Conservation (phyloP, 176 grass and related monocot species). For the Lolium rigidum region DNA sequence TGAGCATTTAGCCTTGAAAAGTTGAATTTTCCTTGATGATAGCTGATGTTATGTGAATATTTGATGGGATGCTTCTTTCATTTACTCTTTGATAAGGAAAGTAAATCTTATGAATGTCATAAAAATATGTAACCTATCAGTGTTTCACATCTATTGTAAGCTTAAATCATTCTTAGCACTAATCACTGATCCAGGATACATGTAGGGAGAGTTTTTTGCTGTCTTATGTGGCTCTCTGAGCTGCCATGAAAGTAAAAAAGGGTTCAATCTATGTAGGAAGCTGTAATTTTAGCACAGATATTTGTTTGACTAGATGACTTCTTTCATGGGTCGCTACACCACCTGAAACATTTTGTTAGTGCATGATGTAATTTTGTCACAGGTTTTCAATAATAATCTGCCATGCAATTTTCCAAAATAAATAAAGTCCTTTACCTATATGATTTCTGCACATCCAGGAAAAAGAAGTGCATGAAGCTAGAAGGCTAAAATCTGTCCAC, state of each 20-base stretch:
- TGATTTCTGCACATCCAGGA: conserved; percentile 61
- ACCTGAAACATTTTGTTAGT: conserved; percentile 20
- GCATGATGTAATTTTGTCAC: conserved; percentile 19
- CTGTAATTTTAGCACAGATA: conserved; percentile 17
- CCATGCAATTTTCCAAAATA: conserved; percentile 3
- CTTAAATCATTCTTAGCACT: conserved; percentile 14
- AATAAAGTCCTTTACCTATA: conserved; percentile 30
- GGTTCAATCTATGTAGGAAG: conserved; percentile 26
- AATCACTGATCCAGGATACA: conserved; percentile 7
- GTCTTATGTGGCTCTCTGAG: neutral
- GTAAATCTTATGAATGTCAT: neutral
- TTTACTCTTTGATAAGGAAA: neutral
- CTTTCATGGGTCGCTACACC: neutral
- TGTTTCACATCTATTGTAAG: conserved; percentile 10
- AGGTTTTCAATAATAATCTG: neutral
- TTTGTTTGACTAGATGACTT: neutral
- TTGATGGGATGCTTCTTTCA: conserved; percentile 28
- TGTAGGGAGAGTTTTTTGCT: conserved; percentile 26
- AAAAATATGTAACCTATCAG: neutral
- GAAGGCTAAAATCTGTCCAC: conserved; percentile 84
- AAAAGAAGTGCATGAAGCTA: conserved; percentile 88
- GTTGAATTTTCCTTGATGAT: conserved; percentile 37
- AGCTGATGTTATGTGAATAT: conserved; percentile 32
- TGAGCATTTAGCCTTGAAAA: conserved; percentile 54
- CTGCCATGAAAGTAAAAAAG: conserved; percentile 16